Base-by-base conservation (phyloP, 2,329 filamentous ascomycete genomes). In the Ramularia endophylla region DNA sequence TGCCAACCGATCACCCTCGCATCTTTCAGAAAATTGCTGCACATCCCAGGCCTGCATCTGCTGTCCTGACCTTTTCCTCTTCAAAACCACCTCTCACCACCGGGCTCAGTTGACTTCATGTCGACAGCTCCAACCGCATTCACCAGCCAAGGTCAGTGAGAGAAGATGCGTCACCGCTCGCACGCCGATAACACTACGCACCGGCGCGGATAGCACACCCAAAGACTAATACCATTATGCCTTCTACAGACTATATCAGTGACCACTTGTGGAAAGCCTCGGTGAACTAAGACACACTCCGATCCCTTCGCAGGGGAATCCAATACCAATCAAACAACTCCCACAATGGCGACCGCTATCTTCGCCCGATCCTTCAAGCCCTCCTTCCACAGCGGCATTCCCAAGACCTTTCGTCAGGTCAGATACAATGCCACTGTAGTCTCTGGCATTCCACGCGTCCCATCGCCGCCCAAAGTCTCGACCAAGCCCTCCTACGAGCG, bases 401-500 rank as follows among this genome's bases (percentile, higher is more conserved):
- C 62, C 48, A 68, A 70, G 53, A 63, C 66, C 54, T 66, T 71
- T 60, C 53, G 60, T 60, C 51, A 74, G 74, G 56, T 75, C 70
- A 50, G 61, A 22, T 52, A 41, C 62, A 69, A 83, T 62, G 81
- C 81, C 47, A 83, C 81, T 33, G 77, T 84, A 47, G 74, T 80
- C 55, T 79, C 77, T 55, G 87, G 80, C 68, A 80, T 78, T 61
- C 79, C 81, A 59, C 78, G 85, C 58, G 72, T 77, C 55, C 81
- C 84, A 71, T 80, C 83, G 49, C 69, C 72, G 49, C 67, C 73
- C 50, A 73, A 73, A 53, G 54, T 54, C 40, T 52, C 56, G 13
- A 75, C 78, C 47, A 88, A 82, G 51, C 80, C 80, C 48, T 77
- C 80, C 33, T 78, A 78, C 59, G 83, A 88, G 58, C 77, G 86